Evolutionary conservation across 345 rosid species (phyloP).

Genomic region (Euphorbia peplus): DNA sequence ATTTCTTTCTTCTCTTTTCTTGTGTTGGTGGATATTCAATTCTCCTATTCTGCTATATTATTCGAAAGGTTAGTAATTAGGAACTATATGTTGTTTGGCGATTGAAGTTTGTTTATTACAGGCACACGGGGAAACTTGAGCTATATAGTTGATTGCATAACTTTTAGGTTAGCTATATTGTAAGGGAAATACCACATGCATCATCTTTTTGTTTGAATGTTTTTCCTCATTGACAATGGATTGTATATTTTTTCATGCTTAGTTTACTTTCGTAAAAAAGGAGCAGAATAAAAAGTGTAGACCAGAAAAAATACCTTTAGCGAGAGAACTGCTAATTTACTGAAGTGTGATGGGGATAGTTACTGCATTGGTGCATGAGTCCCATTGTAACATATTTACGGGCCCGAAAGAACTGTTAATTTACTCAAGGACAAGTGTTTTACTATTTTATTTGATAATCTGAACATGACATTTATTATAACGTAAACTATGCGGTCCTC

Average conservation of each 20-base stretch:
- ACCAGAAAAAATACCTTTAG: neutral
- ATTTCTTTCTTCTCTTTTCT: neutral
- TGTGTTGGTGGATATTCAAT: neutral
- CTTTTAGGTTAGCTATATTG: neutral
- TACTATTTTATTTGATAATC: neutral
- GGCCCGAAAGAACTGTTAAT: neutral
- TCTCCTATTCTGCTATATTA: constrained; percentile 4
- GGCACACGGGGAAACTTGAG: constrained; percentile 4
- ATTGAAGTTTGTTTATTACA: constrained; percentile 1
- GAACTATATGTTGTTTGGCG: neutral
- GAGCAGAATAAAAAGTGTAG: too few relatives aligned
- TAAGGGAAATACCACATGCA: neutral
- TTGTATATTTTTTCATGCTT: neutral
- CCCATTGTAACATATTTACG: neutral
- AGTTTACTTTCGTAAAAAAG: neutral
- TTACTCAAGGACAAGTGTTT: neutral
- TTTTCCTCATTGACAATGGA: neutral
- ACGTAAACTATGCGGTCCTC: constrained; percentile 8
- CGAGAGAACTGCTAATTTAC: too few relatives aligned
- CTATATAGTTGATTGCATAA: neutral
- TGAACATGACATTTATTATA: constrained; percentile 1
- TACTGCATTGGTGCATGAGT: neutral
- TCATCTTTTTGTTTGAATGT: neutral
- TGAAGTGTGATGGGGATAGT: neutral
- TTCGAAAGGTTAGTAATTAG: neutral